Percentiles rank a stretch among this genome's conserved stretches.
phyloP scores from a whole-genome alignment of 352 stramenopile species.

The Phytopythium chamaehyphon region DNA sequence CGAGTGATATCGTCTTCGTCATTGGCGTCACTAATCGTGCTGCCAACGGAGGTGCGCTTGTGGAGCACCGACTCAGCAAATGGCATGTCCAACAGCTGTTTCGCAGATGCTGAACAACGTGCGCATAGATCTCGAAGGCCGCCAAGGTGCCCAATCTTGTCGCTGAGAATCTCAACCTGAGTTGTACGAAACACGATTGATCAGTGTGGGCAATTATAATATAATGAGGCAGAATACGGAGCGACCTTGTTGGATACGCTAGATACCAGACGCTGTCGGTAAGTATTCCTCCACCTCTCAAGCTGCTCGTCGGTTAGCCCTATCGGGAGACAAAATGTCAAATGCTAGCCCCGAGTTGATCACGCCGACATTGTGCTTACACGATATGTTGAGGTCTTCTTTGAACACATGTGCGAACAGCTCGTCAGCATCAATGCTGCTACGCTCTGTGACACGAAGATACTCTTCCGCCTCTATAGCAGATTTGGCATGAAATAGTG shows the following conservation, averaged over 20 bases:
- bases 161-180: conserved; percentile 41
- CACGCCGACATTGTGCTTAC: conserved; percentile 20
- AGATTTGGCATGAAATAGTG: conserved; percentile 58
- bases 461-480: conserved; percentile 43
- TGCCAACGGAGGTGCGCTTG: neutral
- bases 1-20: conserved; percentile 16
- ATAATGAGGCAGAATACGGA: neutral
- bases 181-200: neutral
- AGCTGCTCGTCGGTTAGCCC: conserved; percentile 67
- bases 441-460: conserved; percentile 45
- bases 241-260: conserved; percentile 43
- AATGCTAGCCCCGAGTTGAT: neutral
- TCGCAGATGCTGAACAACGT: conserved; percentile 28
- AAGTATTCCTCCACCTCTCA: conserved; percentile 41
- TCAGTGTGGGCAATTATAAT: neutral
- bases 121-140: conserved; percentile 44
- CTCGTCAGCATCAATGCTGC: conserved; percentile 64
- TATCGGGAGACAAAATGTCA: conserved; percentile 10
- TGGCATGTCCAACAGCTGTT: conserved; percentile 19
- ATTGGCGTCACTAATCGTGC: conserved; percentile 9
- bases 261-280: conserved; percentile 57
- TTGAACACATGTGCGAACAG: conserved; percentile 76
- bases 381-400: conserved; percentile 75
- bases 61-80: neutral
- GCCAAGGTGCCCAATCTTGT: conserved; percentile 56